Percentiles rank a stretch among this genome's conserved stretches.
These are phyloP conservation scores for Insectozyma bohioensis DNA, from an alignment of 1,139 yeast species.

Conservation along the genomic window DNA sequence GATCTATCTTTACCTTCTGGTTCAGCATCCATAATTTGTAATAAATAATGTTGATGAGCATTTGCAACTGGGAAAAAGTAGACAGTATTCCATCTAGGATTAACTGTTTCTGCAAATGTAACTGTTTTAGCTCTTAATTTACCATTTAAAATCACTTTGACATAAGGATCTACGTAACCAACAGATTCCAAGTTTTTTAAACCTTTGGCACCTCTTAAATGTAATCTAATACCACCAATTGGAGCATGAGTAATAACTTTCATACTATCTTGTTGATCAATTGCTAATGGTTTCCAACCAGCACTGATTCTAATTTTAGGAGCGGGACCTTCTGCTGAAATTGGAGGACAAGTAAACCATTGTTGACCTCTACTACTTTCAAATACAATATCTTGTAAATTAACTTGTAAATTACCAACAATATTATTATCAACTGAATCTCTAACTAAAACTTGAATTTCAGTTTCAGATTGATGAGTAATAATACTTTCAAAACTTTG, in stretches of 20 bases:
- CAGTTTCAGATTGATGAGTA: conserved; percentile 57
- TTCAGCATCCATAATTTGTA: conserved; percentile 68
- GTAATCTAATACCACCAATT: conserved; percentile 64
- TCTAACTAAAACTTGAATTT: conserved; percentile 53
- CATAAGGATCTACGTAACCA: conserved; percentile 75
- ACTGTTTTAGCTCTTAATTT: conserved; percentile 55
- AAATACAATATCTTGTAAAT: conserved; percentile 54
- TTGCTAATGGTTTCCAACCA: conserved; percentile 69
- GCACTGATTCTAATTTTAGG: conserved; percentile 57
- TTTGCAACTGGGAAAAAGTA: conserved; percentile 63
- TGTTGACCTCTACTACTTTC: conserved; percentile 54
- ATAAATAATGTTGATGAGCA: conserved; percentile 55
- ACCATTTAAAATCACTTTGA: conserved; percentile 57
- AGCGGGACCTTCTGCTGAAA: conserved; percentile 29
- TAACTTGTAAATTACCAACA: conserved; percentile 54
- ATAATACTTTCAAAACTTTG: conserved; percentile 60
- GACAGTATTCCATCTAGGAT: conserved; percentile 61
- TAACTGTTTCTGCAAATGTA: conserved; percentile 52
- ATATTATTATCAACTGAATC: conserved; percentile 52
- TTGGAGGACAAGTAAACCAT: conserved; percentile 47
- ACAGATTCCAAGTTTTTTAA: conserved; percentile 61
- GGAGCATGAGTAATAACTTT: conserved; percentile 52
- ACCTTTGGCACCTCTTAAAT: conserved; percentile 53
- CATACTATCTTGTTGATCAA: conserved; percentile 48
- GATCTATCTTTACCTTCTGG: conserved; percentile 60